Evolutionary conservation across 2,329 filamentous ascomycete genomes (phyloP).

Genomic region (Dactylonectria macrodidyma): DNA sequence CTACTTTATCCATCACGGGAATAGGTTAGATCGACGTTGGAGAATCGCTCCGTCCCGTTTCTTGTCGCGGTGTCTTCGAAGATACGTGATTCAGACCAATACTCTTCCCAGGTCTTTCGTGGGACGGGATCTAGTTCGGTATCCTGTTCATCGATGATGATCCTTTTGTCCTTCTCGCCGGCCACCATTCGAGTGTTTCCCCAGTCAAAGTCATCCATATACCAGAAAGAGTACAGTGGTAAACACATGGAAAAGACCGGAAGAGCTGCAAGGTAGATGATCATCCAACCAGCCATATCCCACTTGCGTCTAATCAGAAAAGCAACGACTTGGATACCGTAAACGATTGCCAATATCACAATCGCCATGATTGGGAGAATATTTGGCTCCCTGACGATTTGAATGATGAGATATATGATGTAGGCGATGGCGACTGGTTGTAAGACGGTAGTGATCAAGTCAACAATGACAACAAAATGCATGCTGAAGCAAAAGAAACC

Average conservation of each 20-base stretch:
- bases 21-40: no score
- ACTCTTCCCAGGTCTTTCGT: no score
- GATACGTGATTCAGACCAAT: no score
- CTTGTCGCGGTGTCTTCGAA: no score
- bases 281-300: conserved; percentile 99
- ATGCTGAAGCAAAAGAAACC: conserved; percentile 99
- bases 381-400: conserved; percentile 71
- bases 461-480: conserved; percentile 96
- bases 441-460: conserved; percentile 92
- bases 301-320: conserved; percentile 98
- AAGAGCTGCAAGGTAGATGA: conserved; percentile 95
- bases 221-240: conserved; percentile 99
- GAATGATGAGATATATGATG: conserved; percentile 83
- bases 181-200: conserved; percentile 98
- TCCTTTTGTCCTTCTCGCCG: conserved; percentile 88
- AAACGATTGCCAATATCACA: conserved; percentile 89
- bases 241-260: conserved; percentile 93
- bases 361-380: conserved; percentile 87
- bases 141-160: no score
- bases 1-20: no score
- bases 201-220: conserved; percentile 99
- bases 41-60: no score
- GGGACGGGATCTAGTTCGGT: no score
- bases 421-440: conserved; percentile 91
- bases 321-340: conserved; percentile 94